Base-by-base conservation (phyloP, 1,284 basidiomycete genomes). In the Fomitopsis betulina region DNA sequence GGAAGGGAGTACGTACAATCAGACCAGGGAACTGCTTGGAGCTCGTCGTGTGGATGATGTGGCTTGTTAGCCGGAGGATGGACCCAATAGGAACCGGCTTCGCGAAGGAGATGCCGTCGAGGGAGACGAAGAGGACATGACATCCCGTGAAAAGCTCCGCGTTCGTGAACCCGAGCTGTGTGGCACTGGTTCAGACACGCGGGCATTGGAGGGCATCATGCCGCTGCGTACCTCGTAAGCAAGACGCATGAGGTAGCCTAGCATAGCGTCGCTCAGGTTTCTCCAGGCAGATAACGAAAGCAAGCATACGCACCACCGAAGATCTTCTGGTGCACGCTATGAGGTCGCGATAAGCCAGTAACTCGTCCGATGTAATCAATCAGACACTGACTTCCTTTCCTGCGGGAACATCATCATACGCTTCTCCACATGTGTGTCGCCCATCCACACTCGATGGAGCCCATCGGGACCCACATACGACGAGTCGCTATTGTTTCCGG, bases 351-450 rank as follows among this genome's bases (percentile, higher is more conserved):
- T 42, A 8, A 47, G 13, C 25, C 45, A 30, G 5, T 15, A 47
- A 5, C 42, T 13, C 13, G 23, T 27, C 5, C 45, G 23, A 43
- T 37, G 52, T 13, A 19, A 15, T 10, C 15, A 50, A 32, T 17
- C 35, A 19, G 54, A 37, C 10, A 73, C 84, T 69, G 60, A 88
- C 86, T 94, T 93, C 67, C 91, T 79, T 68, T 92, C 89, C 74
- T 93, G 91, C 0, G 91, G 91, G 68, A 92, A 92, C 89, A 93
- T 93, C 54, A 92, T 74, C 77, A 87, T 79, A n/a, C 80, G 83
- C 64, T 84, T 86, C 68, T 88, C 85, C 13, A 86, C 68, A 52
- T 74, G 73, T 0, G 87, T 88, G 58, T 87, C 81, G 0, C 79
- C 82, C 81, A 89, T 86, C 80, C 82, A 86, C 0, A 87, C 82